Evolutionary conservation across 2,329 filamentous ascomycete genomes (phyloP).

Genomic region (Lachnellula cervina): DNA sequence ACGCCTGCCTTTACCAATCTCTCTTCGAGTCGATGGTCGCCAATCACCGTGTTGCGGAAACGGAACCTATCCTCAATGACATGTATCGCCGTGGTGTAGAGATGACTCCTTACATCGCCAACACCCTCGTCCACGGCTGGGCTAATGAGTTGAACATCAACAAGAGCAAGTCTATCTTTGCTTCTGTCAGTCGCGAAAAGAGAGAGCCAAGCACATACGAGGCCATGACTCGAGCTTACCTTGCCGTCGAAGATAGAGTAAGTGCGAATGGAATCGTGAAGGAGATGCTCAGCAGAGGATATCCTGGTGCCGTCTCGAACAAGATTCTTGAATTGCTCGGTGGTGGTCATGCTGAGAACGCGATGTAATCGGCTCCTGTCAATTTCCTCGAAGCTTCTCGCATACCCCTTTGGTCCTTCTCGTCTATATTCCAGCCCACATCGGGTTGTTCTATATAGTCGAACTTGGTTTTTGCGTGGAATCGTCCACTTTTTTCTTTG

Average conservation of each 20-base stretch:
- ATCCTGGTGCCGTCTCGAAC: slow-evolving; percentile 84
- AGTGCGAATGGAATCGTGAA: slow-evolving; percentile 73
- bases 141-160: slow-evolving; percentile 74
- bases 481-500: slow-evolving; percentile 20
- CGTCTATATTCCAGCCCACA: slow-evolving; percentile 14
- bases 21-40: slow-evolving; percentile 97
- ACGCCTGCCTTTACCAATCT: slow-evolving; percentile 89
- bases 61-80: slow-evolving; percentile 65
- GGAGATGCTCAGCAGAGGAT: slow-evolving; percentile 87
- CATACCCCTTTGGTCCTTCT: slow-evolving; percentile 5
- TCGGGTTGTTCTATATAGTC: slow-evolving; percentile 10
- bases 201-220: slow-evolving; percentile 98
- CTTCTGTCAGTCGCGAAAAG: slow-evolving; percentile 68
- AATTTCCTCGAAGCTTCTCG: slow-evolving; percentile 10
- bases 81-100: slow-evolving; percentile 74
- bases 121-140: slow-evolving; percentile 97
- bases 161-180: slow-evolving; percentile 75
- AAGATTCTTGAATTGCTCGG: slow-evolving; percentile 90
- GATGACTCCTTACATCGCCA: slow-evolving; percentile 96
- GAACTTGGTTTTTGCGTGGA: slow-evolving; percentile 11
- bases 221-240: slow-evolving; percentile 91
- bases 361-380: slow-evolving; percentile 7
- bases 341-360: slow-evolving; percentile 36
- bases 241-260: slow-evolving; percentile 75
- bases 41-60: slow-evolving; percentile 78